Evolutionary conservation across 495 filamentous ascomycete genomes (phyloP).

Genomic region (Aspergillus wentii): DNA sequence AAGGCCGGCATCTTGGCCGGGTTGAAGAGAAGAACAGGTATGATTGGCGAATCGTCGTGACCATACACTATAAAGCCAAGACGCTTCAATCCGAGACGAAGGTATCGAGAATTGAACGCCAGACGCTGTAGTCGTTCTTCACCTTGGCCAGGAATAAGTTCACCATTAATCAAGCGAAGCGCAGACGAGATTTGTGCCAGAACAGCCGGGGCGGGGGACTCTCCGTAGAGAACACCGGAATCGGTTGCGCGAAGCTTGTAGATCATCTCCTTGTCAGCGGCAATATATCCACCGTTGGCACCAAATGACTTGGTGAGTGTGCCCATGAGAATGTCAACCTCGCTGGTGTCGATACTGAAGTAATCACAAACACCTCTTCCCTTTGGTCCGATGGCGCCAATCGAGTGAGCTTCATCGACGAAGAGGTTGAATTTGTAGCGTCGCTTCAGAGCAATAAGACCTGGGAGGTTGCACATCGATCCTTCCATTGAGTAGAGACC

Average conservation of each 20-base stretch:
- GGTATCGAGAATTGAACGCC: constrained; percentile 97
- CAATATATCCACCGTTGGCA: constrained; percentile 95
- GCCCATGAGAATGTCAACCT: constrained; percentile 96
- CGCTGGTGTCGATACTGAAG: constrained; percentile 79
- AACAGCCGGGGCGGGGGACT: constrained; percentile 81
- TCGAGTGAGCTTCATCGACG: constrained; percentile 93
- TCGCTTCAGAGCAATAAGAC: constrained; percentile 76
- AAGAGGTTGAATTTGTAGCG: constrained; percentile 97
- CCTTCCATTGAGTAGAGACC: constrained; percentile 99
- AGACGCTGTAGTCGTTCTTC: constrained; percentile 94
- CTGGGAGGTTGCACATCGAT: constrained; percentile 94
- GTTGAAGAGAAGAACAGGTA: constrained; percentile 89
- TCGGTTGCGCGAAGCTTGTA: constrained; percentile 84
- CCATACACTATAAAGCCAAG: constrained; percentile 96
- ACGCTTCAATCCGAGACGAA: constrained; percentile 92
- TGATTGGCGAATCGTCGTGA: constrained; percentile 96
- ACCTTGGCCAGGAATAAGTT: constrained; percentile 83
- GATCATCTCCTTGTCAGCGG: constrained; percentile 85
- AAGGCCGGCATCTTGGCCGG: constrained; percentile 97
- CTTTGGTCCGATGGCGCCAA: constrained; percentile 83
- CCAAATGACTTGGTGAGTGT: constrained; percentile 98
- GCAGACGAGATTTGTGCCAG: constrained; percentile 83
- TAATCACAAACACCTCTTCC: constrained; percentile 97
- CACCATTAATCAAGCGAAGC: constrained; percentile 82
- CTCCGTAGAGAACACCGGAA: constrained; percentile 80